Evolutionary conservation across 2,329 filamentous ascomycete genomes (phyloP).

Genomic region (Fusarium sp.): DNA sequence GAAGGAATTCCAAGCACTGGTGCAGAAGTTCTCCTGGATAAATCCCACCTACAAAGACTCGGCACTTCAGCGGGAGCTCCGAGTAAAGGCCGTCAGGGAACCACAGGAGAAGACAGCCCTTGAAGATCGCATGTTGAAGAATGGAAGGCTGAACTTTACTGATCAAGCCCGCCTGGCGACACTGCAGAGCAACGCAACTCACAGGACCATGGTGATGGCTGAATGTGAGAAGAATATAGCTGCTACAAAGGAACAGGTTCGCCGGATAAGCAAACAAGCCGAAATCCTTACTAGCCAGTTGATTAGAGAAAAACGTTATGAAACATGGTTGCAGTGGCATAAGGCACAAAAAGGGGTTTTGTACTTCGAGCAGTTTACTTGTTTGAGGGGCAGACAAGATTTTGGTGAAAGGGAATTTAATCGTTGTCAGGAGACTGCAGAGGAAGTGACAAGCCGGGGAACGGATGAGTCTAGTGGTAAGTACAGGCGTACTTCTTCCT

Average conservation of each 20-base stretch:
- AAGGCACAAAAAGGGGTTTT: neutral
- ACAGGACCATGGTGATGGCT: neutral
- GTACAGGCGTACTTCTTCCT: neutral
- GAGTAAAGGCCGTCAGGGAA: neutral
- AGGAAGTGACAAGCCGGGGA: neutral
- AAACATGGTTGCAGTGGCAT: neutral
- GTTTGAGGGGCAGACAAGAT: no score
- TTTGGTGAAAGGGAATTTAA: no score
- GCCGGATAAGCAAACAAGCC: neutral
- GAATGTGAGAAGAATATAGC: neutral
- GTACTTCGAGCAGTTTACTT: neutral
- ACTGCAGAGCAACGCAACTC: neutral
- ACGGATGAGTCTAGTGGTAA: neutral
- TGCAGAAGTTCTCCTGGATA: neutral
- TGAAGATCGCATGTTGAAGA: neutral
- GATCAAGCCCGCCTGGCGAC: neutral
- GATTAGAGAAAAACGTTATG: neutral
- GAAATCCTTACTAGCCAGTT: neutral
- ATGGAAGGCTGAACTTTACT: neutral
- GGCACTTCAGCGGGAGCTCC: neutral
- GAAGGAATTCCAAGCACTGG: neutral
- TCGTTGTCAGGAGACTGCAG: neutral
- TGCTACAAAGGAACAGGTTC: neutral
- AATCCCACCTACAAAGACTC: neutral
- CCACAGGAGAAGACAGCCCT: neutral